Conservation (phyloP, 1,284 basidiomycete species). For the Austropuccinia psidii region DNA sequence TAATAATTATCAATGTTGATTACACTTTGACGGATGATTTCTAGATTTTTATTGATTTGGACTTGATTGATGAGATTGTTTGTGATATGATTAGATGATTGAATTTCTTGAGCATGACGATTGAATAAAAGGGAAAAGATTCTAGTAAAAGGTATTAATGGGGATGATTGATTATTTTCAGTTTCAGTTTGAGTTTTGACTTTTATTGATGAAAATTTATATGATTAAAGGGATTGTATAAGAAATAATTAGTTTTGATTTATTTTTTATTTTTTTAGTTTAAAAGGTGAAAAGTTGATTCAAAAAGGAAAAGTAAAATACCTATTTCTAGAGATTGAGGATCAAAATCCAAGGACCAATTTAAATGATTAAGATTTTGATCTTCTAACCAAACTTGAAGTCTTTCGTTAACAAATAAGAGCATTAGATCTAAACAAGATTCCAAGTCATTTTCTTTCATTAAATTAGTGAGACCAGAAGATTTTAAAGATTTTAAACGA, state of each 20-base stretch:
- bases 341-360: slow-evolving; percentile 25
- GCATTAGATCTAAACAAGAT: slow-evolving; percentile 19
- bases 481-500: neutral
- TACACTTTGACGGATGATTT: slow-evolving; percentile 6
- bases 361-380: neutral
- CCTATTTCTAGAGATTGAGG: too few species aligned
- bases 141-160: slow-evolving; percentile 15
- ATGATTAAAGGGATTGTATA: neutral
- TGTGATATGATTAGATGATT: neutral
- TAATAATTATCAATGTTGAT: slow-evolving; percentile 33
- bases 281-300: neutral
- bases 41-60: too few species aligned
- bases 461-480: neutral
- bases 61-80: neutral
- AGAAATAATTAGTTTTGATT: neutral
- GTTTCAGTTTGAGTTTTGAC: neutral
- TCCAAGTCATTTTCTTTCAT: slow-evolving; percentile 25
- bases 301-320: neutral
- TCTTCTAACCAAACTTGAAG: slow-evolving; percentile 15
- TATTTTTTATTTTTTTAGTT: neutral
- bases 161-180: neutral
- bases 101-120: slow-evolving; percentile 2
- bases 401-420: neutral
- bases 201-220: neutral
- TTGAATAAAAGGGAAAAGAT: slow-evolving; percentile 24